Percentiles rank a stretch among this genome's conserved stretches.
These are phyloP conservation scores for Diutina scorzettiae DNA, from an alignment of 1,139 yeast species.

Conservation along the genomic window DNA sequence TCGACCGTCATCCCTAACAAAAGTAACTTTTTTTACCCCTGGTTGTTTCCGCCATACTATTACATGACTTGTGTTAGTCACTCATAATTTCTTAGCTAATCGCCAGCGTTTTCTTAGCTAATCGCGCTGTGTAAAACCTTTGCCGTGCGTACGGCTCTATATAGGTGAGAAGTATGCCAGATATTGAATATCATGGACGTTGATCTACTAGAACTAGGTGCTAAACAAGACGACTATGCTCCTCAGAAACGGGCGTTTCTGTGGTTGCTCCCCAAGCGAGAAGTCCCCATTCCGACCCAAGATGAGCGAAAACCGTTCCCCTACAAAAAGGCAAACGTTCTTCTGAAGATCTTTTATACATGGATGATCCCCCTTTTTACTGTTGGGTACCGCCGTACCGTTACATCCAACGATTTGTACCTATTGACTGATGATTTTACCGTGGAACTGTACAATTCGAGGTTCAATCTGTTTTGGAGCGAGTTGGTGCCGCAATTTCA, in stretches of 20 bases:
- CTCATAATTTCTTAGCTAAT: too few species aligned
- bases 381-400: conserved; percentile 57
- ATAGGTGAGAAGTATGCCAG: too few species aligned
- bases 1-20: too few species aligned
- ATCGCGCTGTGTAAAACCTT: too few species aligned
- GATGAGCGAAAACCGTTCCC: conserved; percentile 32
- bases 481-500: neutral
- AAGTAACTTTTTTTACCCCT: too few species aligned
- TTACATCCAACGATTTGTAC: conserved; percentile 53
- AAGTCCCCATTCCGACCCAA: conserved; percentile 42
- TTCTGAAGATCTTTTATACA: conserved; percentile 29
- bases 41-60: too few species aligned
- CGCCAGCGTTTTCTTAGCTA: too few species aligned
- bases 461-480: conserved; percentile 12
- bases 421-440: conserved; percentile 37
- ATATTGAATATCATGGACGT: neutral
- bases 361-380: conserved; percentile 37
- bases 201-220: neutral
- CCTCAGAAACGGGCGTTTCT: conserved; percentile 21
- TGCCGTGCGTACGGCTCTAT: too few species aligned
- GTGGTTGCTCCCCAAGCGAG: conserved; percentile 21
- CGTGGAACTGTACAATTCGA: conserved; percentile 33
- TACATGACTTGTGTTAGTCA: too few species aligned
- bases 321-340: neutral
- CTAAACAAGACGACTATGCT: neutral